Evolutionary conservation across 345 rosid genomes (phyloP).

Genomic region (Hypericum perforatum): DNA sequence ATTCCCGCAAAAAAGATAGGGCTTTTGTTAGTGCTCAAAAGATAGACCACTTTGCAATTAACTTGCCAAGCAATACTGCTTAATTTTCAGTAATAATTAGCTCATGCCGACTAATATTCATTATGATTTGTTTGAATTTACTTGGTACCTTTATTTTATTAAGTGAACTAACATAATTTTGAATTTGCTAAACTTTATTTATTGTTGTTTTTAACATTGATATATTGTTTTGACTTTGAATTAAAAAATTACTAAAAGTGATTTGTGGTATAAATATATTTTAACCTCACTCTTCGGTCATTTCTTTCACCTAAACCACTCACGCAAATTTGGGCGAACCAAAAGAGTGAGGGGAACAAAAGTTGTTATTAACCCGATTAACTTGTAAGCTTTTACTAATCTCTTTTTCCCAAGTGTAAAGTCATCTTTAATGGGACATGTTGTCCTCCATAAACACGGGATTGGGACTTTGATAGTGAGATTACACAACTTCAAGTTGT

Average conservation of each 20-base stretch:
- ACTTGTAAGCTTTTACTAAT: not conserved
- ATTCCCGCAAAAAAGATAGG: not conserved
- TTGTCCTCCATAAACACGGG: not conserved
- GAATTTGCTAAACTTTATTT: too few species aligned
- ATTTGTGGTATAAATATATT: too few species aligned
- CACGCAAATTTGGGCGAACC: constrained; percentile 1
- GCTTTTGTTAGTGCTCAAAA: not conserved
- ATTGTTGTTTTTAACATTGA: too few species aligned
- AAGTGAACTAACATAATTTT: too few species aligned
- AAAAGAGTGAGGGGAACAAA: constrained; percentile 2
- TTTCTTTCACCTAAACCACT: constrained; percentile 26
- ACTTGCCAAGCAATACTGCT: constrained; percentile 9
- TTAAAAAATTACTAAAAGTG: too few species aligned
- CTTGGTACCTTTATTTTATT: too few species aligned
- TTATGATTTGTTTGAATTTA: not conserved
- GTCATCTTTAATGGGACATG: constrained; percentile 10
- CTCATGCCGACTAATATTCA: constrained; percentile 12
- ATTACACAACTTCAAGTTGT: constrained; percentile 5
- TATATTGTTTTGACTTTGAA: too few species aligned
- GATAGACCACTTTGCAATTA: constrained; percentile 7
- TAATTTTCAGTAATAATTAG: constrained; percentile 9
- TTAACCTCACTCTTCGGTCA: constrained; percentile 1
- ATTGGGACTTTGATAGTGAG: not conserved
- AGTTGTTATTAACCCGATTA: not conserved
- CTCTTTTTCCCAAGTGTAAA: constrained; percentile 1